Base-by-base conservation (phyloP, 495 filamentous ascomycete species). In the Daldinia grandis region DNA sequence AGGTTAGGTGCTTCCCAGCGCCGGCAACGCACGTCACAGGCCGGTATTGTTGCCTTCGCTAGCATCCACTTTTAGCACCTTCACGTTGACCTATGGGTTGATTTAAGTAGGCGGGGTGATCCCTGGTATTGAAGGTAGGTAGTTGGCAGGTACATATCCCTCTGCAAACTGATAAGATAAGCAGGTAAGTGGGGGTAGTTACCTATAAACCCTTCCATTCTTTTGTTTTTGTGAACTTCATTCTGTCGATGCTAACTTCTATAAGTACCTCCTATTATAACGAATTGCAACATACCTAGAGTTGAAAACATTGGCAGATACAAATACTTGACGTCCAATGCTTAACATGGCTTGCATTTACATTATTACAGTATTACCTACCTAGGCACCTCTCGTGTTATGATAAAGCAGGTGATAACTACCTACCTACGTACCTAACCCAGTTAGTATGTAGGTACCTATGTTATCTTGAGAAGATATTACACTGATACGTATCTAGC, bases 21-120 rank as follows among this genome's bases (percentile, higher is more conserved):
- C 40, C 19, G 25, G 42, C 42, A 63, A 40, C 44, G 59, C 66
- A 69, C 66, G 66, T 69, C 66, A 69, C 66, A 64, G 55, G 54
- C 17, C 60, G 54, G 24, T 53, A 12, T 31, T 42, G 49, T 56
- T 56, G 6, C 14, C 49, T 37, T 61, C 19, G 31, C 30, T 53
- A 63, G 53, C 30, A 69, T 38, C 38, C 9, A 50, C 30, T 58
- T 57, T 33, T 56, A 62, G 58, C 19, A 35, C 37, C 21, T 51
- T 14, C 38, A 27, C 19, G 30, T 31, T 14, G 4, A 63, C 56
- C 53, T 54, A 56, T 33, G 28, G 49, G 28, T 57, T 25, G 8
- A 55, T 58, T 38, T 58, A 58, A 31, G 54, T 15, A 57, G 51
- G 65, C 53, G 65, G 65, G 65, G 65, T 56, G 51, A 24, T 33